These are phyloP conservation scores for Poa pratensis DNA, from an alignment of 176 grass and related monocot species.

Conservation along the genomic window DNA sequence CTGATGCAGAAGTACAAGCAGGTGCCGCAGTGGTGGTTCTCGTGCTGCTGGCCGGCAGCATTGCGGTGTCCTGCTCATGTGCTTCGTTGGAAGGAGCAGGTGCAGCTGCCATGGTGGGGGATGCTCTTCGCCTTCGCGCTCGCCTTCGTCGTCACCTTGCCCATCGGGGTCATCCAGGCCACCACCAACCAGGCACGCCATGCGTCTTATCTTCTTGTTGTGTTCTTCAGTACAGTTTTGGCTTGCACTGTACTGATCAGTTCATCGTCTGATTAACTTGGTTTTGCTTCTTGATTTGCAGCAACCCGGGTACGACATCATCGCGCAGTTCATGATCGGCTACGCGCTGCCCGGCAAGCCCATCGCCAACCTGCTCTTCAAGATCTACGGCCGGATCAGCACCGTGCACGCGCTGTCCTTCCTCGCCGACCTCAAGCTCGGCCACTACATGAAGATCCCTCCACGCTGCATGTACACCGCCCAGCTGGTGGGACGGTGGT, in stretches of 20 bases:
- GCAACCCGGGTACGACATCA: slow-evolving; percentile 98
- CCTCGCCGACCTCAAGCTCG: slow-evolving; percentile 96
- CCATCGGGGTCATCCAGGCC: slow-evolving; percentile 95
- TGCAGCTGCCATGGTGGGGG: slow-evolving; percentile 99
- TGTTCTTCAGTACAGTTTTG: background rate
- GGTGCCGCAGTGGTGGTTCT: slow-evolving; percentile 99
- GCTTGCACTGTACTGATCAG: background rate
- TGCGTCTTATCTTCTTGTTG: background rate
- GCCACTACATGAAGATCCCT: slow-evolving; percentile 99
- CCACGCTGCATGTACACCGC: slow-evolving; percentile 96
- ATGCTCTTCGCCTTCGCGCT: slow-evolving; percentile 94
- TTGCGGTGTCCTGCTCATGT: slow-evolving; percentile 82
- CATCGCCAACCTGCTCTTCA: slow-evolving; percentile 98
- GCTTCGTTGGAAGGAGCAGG: slow-evolving; percentile 82
- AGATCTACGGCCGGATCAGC: slow-evolving; percentile 97
- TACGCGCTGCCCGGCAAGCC: slow-evolving; percentile 88
- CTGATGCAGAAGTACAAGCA: slow-evolving; percentile 94
- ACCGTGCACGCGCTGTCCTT: slow-evolving; percentile 95
- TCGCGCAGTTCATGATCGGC: slow-evolving; percentile 97
- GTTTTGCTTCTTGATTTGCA: slow-evolving; percentile 24
- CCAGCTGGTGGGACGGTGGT: slow-evolving; percentile 92
- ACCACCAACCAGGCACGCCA: slow-evolving; percentile 88
- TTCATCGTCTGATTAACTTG: background rate
- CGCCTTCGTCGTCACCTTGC: slow-evolving; percentile 86
- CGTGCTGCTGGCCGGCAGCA: slow-evolving; percentile 76